A percentile compares a stretch with the other conserved stretches of the same genome.
phyloP scores from a whole-genome alignment of 257 asterid genomes.

The Paraleonurus japonicus region DNA sequence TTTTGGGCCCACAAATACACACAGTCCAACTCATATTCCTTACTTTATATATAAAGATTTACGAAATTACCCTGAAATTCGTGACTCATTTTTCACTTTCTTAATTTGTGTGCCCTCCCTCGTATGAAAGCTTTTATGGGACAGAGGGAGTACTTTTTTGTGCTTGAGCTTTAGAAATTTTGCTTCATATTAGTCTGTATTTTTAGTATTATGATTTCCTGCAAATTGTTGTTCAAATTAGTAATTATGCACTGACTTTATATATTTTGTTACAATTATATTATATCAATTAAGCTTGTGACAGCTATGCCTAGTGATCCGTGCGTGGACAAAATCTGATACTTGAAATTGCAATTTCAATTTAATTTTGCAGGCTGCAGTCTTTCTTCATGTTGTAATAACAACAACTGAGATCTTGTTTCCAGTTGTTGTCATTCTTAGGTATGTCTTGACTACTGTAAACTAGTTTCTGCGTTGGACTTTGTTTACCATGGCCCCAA shows the following conservation, averaged over 20 bases:
- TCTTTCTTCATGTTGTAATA: conserved; percentile 64
- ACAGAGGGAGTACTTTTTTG: too few species aligned
- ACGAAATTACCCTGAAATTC: too few species aligned
- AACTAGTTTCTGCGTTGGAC: conserved; percentile 10
- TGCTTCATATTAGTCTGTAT: background rate
- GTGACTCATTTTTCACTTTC: too few species aligned
- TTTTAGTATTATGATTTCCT: conserved; percentile 7
- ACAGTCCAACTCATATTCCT: too few species aligned
- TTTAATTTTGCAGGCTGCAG: conserved; percentile 59
- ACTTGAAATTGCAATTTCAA: background rate
- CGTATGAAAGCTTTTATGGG: too few species aligned
- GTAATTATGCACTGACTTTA: conserved; percentile 9
- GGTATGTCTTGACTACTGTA: conserved; percentile 49
- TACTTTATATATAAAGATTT: too few species aligned
- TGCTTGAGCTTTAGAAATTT: conserved; percentile 12
- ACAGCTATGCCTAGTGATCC: conserved; percentile 15
- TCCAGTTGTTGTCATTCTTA: conserved; percentile 86
- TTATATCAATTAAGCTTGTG: conserved; percentile 5
- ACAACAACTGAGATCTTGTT: conserved; percentile 65
- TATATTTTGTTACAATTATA: background rate
- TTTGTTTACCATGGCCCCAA: background rate
- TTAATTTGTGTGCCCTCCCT: too few species aligned
- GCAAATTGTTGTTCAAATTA: background rate
- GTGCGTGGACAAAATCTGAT: background rate
- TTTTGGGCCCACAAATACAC: too few species aligned